These are phyloP conservation scores for Phalaenopsis aphrodite DNA, from an alignment of 106 monocot genomes.

Conservation along the genomic window DNA sequence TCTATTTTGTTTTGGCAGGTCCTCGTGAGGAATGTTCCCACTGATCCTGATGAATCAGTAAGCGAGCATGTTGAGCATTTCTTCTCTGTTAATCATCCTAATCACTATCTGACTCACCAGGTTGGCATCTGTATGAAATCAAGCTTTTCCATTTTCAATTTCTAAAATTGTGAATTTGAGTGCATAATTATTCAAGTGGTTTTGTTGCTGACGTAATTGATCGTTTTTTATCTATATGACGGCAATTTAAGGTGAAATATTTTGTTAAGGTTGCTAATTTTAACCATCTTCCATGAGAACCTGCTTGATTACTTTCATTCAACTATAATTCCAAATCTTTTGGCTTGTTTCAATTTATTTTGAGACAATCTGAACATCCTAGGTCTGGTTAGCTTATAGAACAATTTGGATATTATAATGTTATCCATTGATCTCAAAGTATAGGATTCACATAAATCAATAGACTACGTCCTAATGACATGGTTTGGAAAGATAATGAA, in stretches of 20 bases:
- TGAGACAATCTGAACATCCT: not conserved
- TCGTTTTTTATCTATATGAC: not conserved
- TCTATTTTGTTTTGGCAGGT: conserved; percentile 35
- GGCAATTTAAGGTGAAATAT: not conserved
- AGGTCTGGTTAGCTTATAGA: no score
- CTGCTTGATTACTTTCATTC: not conserved
- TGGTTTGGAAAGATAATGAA: no score
- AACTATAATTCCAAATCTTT: not conserved
- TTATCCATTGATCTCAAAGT: no score
- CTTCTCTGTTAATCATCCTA: conserved; percentile 77
- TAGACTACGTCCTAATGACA: no score
- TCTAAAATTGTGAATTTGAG: not conserved
- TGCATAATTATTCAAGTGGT: not conserved
- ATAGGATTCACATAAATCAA: no score
- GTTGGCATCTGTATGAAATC: conserved; percentile 32
- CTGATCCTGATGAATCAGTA: conserved; percentile 82
- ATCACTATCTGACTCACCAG: conserved; percentile 80
- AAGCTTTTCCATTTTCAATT: not conserved
- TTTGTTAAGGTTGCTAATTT: not conserved
- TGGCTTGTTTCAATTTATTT: not conserved
- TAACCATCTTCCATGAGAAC: not conserved
- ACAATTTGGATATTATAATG: no score
- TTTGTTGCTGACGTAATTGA: not conserved
- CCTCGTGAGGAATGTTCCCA: conserved; percentile 77
- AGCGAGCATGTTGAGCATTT: conserved; percentile 88